phyloP scores from a whole-genome alignment of 2,329 filamentous ascomycete genomes.

The Calonectria leucothoes region DNA sequence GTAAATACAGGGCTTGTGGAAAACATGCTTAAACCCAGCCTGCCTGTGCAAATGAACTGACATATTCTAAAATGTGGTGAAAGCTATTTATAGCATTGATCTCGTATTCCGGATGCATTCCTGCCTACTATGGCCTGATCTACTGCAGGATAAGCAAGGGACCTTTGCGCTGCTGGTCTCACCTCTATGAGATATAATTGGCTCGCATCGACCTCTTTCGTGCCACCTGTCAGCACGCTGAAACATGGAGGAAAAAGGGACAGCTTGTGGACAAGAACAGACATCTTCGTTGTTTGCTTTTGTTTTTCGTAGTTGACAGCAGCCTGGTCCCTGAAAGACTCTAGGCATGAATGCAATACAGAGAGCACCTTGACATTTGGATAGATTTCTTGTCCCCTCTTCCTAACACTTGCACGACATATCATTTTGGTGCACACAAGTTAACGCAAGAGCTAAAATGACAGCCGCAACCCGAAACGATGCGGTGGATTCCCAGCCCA shows the following conservation, averaged over 20 bases:
- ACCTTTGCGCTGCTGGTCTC: background rate
- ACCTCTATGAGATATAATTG: background rate
- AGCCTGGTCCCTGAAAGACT: background rate
- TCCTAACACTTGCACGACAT: background rate
- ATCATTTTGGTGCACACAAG: too few relatives aligned
- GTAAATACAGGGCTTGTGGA: too few relatives aligned
- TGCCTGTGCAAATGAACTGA: background rate
- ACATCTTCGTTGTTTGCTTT: background rate
- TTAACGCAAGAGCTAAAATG: too few relatives aligned
- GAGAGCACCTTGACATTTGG: too few relatives aligned
- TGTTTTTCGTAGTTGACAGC: background rate
- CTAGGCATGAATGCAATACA: background rate
- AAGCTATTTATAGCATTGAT: background rate
- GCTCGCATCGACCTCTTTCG: background rate
- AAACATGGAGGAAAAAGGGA: background rate
- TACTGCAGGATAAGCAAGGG: background rate
- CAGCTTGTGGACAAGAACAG: background rate
- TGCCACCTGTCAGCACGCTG: background rate
- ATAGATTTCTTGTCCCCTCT: background rate
- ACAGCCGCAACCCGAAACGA: too few relatives aligned
- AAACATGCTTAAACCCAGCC: too few relatives aligned
- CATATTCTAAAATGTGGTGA: background rate
- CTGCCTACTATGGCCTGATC: background rate
- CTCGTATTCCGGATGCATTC: background rate
- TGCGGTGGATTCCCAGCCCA: too few relatives aligned